Conservation (phyloP, 164 flowering plant genomes). For the Malania oleifera region DNA sequence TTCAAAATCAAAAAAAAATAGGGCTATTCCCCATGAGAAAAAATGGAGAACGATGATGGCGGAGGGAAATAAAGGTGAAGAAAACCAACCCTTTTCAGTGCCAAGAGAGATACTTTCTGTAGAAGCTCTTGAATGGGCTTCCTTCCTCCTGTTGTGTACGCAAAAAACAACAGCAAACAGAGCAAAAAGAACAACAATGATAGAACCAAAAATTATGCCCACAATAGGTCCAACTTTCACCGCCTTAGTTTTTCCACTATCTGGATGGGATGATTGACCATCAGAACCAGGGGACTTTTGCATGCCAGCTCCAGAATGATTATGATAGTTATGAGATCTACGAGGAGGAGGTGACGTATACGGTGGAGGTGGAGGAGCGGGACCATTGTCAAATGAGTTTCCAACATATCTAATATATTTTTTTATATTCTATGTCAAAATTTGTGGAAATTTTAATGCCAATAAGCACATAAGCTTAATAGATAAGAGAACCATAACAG, state of each 20-base stretch:
- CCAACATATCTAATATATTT: conserved; percentile 64
- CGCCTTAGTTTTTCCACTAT: conserved; percentile 22
- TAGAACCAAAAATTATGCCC: conserved; percentile 61
- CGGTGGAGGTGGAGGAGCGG: conserved; percentile 91
- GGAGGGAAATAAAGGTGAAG: background rate
- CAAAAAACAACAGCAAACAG: conserved; percentile 54
- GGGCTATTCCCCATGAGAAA: too few species aligned
- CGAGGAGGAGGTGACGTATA: conserved; percentile 70
- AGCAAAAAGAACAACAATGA: conserved; percentile 28
- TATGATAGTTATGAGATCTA: conserved; percentile 36
- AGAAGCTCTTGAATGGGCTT: conserved; percentile 34
- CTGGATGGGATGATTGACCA: conserved; percentile 23
- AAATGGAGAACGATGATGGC: too few species aligned
- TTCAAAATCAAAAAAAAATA: background rate
- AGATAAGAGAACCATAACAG: conserved; percentile 4
- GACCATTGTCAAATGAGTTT: conserved; percentile 75
- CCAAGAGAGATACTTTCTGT: conserved; percentile 37
- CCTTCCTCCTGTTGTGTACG: conserved; percentile 44
- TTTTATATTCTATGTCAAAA: conserved; percentile 6
- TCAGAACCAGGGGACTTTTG: conserved; percentile 29
- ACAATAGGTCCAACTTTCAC: conserved; percentile 45
- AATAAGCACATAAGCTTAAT: conserved; percentile 5
- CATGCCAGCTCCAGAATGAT: conserved; percentile 31
- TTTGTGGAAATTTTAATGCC: conserved; percentile 5
- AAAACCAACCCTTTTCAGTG: conserved; percentile 36